phyloP scores from a whole-genome alignment of 2,329 filamentous ascomycete species.

The Onygenales sp. region DNA sequence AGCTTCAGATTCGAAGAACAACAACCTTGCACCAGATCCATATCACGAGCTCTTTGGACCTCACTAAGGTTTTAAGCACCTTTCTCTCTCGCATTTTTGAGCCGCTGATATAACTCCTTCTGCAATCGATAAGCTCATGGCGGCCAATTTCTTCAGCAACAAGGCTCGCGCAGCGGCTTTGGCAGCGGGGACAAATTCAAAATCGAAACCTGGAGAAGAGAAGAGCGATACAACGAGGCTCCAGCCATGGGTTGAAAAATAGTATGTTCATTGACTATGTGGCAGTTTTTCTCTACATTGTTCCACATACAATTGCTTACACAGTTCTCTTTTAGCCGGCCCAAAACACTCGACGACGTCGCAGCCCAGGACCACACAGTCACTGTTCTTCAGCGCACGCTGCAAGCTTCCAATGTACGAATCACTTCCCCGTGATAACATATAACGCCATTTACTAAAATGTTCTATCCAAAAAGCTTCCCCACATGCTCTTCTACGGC shows the following conservation, averaged over 20 bases:
- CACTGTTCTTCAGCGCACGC: conserved; percentile 78
- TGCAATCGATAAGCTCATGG: conserved; percentile 18
- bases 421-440: not conserved
- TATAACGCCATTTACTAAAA: not conserved
- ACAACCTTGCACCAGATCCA: no score
- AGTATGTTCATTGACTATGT: conserved; percentile 46
- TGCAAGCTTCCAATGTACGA: conserved; percentile 82
- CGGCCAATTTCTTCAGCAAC: conserved; percentile 92
- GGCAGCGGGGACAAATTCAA: conserved; percentile 57
- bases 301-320: conserved; percentile 1
- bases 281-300: not conserved
- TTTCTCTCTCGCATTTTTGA: not conserved
- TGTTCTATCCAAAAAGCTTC: conserved; percentile 48
- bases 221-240: conserved; percentile 55
- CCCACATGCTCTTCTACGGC: conserved; percentile 99
- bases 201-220: conserved; percentile 55
- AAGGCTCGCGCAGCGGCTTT: conserved; percentile 70
- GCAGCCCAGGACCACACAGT: conserved; percentile 96
- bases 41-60: not conserved
- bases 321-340: conserved; percentile 54
- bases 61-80: not conserved
- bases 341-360: conserved; percentile 88
- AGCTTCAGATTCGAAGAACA: no score
- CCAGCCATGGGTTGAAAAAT: conserved; percentile 99
- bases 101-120: no score